These are phyloP conservation scores for Aspergillus ibericus DNA, from an alignment of 2,329 filamentous ascomycete genomes.

Conservation along the genomic window DNA sequence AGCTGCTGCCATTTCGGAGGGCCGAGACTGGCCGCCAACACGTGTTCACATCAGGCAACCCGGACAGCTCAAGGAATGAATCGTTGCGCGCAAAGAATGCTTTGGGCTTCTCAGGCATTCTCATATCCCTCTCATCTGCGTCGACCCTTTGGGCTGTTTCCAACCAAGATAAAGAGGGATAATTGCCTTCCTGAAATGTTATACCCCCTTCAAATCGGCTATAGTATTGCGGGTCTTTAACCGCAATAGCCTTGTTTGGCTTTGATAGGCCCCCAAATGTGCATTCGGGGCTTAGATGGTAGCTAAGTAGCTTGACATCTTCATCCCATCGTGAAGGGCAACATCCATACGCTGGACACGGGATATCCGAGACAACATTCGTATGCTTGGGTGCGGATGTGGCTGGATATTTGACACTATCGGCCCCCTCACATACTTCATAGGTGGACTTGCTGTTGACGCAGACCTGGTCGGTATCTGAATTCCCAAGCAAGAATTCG, in stretches of 20 bases:
- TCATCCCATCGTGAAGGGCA: neutral
- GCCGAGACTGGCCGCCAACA: neutral
- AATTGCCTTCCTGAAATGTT: neutral
- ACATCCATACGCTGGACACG: neutral
- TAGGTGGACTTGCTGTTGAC: too few relatives aligned
- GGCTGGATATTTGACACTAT: neutral
- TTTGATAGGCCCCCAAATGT: neutral
- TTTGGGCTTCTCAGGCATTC: neutral
- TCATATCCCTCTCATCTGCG: neutral
- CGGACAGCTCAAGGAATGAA: neutral
- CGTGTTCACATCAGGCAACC: neutral
- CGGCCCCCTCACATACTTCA: too few relatives aligned
- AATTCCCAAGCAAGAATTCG: conserved; percentile 1
- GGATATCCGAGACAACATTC: neutral
- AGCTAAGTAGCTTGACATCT: neutral
- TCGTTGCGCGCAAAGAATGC: neutral
- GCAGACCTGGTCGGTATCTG: neutral
- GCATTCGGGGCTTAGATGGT: neutral
- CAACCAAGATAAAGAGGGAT: neutral
- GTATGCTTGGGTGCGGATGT: neutral
- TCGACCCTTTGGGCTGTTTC: neutral
- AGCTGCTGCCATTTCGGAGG: neutral
- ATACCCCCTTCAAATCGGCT: neutral
- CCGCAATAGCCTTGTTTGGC: neutral
- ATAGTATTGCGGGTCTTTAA: neutral